These are phyloP conservation scores for Basipetospora chlamydospora DNA, from an alignment of 2,329 filamentous ascomycete genomes.

Conservation along the genomic window DNA sequence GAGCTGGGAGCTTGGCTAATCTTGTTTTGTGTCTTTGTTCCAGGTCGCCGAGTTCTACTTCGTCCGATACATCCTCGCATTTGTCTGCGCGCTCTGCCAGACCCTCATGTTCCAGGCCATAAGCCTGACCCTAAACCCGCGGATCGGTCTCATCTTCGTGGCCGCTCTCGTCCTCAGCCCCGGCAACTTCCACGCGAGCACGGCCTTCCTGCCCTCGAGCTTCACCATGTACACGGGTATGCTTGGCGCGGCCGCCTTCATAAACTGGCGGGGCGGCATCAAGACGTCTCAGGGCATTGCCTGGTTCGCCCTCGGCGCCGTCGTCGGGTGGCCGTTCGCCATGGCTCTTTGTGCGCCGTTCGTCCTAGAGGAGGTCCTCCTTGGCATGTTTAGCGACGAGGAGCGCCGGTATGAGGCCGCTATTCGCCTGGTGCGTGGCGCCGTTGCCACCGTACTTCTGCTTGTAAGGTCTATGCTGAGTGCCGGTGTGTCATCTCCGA, in stretches of 20 bases:
- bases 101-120: slow-evolving; percentile 68
- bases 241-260: slow-evolving; percentile 74
- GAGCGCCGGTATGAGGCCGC: slow-evolving; percentile 46
- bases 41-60: slow-evolving; percentile 71
- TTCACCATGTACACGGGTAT: slow-evolving; percentile 94
- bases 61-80: slow-evolving; percentile 59
- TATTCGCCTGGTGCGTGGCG: slow-evolving; percentile 51
- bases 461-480: slow-evolving; percentile 48
- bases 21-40: neutral
- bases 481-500: no score
- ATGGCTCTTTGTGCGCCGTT: slow-evolving; percentile 71
- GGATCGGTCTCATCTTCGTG: slow-evolving; percentile 75
- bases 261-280: slow-evolving; percentile 72
- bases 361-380: slow-evolving; percentile 58
- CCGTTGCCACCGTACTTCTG: slow-evolving; percentile 49
- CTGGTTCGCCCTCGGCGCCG: slow-evolving; percentile 76
- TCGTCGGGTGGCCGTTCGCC: slow-evolving; percentile 91
- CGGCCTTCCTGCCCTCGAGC: slow-evolving; percentile 78
- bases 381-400: slow-evolving; percentile 36
- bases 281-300: slow-evolving; percentile 73
- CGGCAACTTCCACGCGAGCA: slow-evolving; percentile 84
- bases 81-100: slow-evolving; percentile 68
- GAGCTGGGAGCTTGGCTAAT: neutral
- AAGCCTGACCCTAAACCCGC: slow-evolving; percentile 60
- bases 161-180: slow-evolving; percentile 64